Evolutionary conservation across 83 land plant genomes (phyloP), one percentile per base, ranked within the genome.

Genomic region (Picea abies): DNA sequence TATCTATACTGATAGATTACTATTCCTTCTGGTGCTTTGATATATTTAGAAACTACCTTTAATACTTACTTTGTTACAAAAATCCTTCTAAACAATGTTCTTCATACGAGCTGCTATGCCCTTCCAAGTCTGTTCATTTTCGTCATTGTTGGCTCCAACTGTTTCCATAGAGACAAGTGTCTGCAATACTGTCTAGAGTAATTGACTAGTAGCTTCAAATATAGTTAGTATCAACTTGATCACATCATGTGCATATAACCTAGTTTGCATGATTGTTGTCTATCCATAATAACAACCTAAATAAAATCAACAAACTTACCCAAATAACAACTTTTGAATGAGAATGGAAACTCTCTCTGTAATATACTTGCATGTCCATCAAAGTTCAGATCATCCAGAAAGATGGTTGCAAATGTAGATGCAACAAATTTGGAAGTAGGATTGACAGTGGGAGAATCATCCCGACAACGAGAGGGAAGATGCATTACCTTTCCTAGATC

Each of bases 151-250:
- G n/a, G 90, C 92, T 70, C 88, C 89, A 79, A 94, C 99, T 37
- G 91, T 94, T 61, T 96, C 97, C 99, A 96, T 98, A 20, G 94
- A 93, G 60, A 92, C 86, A 81, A 95, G 91, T 56, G 85, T 79
- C 79, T 92, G 91, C 47, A 90, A 89, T 22, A 95, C 83, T 2
- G 95, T 86, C 88, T 93, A 93, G 22, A 94, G 90, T 85, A 98
- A 88, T 82, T 98, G 97, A 85, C 97, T 96, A 17, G 99, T 96
- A 80, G 96, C 99, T 81, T 92, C 92, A 85, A 98, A 98, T 14
- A 99, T 98, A 16, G 91, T 89, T 79, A 98, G 81, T 26, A 98
- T 85, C 65, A 93, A 82, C 84, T 92, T 92, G 72, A 96, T 81
- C 60, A 93, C 97, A 37, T 97, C 99, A 81, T 87, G 90, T 39